A percentile compares a stretch with the other conserved stretches of the same genome.
These are phyloP conservation scores for Pulveroboletus sp. DNA, from an alignment of 768 basidiomycete genomes.

Conservation along the genomic window DNA sequence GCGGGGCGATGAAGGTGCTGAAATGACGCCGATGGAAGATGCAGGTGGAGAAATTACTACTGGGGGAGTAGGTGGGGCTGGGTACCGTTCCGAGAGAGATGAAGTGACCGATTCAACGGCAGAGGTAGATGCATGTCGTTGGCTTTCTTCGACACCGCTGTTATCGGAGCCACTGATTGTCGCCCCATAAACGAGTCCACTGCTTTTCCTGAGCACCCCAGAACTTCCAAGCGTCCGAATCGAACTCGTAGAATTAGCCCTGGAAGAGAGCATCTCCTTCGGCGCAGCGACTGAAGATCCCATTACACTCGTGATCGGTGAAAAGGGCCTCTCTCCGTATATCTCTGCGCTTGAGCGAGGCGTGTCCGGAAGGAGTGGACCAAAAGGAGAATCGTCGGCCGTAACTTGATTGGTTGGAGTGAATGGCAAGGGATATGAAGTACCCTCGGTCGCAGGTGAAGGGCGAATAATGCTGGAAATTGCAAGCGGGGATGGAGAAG, in stretches of 20 bases:
- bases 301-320: constrained; percentile 24
- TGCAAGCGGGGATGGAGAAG: constrained; percentile 7
- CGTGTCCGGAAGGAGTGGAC: constrained; percentile 28
- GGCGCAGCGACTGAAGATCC: constrained; percentile 8
- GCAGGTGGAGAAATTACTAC: constrained; percentile 24
- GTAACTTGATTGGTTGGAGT: constrained; percentile 15
- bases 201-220: constrained; percentile 11
- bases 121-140: background rate
- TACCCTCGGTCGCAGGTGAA: background rate
- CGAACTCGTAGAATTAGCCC: constrained; percentile 10
- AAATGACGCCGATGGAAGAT: constrained; percentile 23
- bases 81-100: constrained; percentile 30
- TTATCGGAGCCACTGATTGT: background rate
- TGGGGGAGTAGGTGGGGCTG: constrained; percentile 25
- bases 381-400: constrained; percentile 28
- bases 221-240: constrained; percentile 6
- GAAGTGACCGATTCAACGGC: constrained; percentile 12
- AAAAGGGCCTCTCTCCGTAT: constrained; percentile 27
- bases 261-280: constrained; percentile 7
- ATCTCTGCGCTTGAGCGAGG: constrained; percentile 26
- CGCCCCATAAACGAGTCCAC: constrained; percentile 18
- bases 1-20: constrained; percentile 19
- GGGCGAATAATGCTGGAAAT: constrained; percentile 2
- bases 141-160: background rate
- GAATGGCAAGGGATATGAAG: constrained; percentile 8